Evolutionary conservation across 1,284 basidiomycete genomes (phyloP).

Genomic region (Ustanciosporium gigantosporum): DNA sequence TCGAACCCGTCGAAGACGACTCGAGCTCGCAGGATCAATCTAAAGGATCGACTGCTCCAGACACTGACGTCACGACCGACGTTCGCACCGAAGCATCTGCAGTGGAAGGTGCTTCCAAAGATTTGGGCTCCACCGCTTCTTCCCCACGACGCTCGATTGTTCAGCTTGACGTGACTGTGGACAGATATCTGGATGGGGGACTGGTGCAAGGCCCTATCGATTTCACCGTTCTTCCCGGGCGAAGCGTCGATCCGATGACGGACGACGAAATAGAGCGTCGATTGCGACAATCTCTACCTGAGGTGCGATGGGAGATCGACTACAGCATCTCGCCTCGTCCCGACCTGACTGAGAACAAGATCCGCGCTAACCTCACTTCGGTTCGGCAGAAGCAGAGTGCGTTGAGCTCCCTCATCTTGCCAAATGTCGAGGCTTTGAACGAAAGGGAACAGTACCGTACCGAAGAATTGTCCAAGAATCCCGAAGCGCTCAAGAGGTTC

Average conservation of each 20-base stretch:
- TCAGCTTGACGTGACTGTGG: constrained; percentile 51
- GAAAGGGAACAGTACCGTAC: constrained; percentile 43
- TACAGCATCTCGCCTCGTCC: constrained; percentile 46
- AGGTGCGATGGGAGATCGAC: constrained; percentile 47
- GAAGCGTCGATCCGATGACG: constrained; percentile 18
- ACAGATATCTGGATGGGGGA: constrained; percentile 49
- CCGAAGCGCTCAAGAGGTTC: constrained; percentile 45
- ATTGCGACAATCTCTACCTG: constrained; percentile 10
- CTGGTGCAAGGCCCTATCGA: constrained; percentile 53
- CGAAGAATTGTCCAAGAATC: constrained; percentile 28
- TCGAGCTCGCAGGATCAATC: too few species aligned
- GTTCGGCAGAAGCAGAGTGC: constrained; percentile 31
- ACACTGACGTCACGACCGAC: not conserved
- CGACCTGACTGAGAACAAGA: constrained; percentile 34
- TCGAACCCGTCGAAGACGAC: constrained; percentile 25
- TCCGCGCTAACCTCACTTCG: constrained; percentile 30
- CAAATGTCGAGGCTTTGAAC: constrained; percentile 57
- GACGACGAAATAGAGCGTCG: constrained; percentile 48
- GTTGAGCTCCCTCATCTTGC: constrained; percentile 43
- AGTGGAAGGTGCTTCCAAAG: not conserved
- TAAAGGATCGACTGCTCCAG: too few species aligned
- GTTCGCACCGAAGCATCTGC: not conserved
- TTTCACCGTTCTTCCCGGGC: constrained; percentile 34
- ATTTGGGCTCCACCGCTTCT: not conserved
- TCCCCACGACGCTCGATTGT: constrained; percentile 17